Percentiles rank a stretch among this genome's conserved stretches.
phyloP scores from a whole-genome alignment of 2,329 filamentous ascomycete species.

The Cordyceps farinosa region DNA sequence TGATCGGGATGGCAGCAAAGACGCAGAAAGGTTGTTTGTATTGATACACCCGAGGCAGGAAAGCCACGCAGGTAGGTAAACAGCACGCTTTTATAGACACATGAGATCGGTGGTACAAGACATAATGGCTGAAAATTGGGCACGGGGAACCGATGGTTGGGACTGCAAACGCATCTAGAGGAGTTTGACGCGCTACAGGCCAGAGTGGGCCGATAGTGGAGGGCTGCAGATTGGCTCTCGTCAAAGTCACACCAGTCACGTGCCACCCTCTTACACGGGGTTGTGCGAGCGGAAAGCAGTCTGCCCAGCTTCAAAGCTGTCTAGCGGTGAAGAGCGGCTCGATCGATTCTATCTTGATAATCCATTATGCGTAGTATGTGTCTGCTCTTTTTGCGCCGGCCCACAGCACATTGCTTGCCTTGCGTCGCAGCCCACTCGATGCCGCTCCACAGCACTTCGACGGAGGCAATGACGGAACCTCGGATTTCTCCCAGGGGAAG shows the following conservation, averaged over 20 bases:
- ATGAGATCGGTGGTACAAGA: slow-evolving; percentile 11
- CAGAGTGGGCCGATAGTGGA: slow-evolving; percentile 15
- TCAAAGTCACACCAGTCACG: slow-evolving; percentile 4
- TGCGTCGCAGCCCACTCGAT: background rate
- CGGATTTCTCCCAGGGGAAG: background rate
- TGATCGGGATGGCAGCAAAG: background rate
- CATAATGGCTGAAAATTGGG: slow-evolving; percentile 5
- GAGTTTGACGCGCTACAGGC: slow-evolving; percentile 18
- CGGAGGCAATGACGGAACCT: background rate
- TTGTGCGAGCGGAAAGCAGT: background rate
- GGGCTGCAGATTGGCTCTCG: background rate
- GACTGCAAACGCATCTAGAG: slow-evolving; percentile 13
- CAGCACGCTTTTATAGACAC: background rate
- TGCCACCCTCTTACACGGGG: slow-evolving; percentile 7
- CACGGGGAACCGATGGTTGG: background rate
- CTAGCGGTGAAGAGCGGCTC: background rate
- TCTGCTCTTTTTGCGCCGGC: background rate
- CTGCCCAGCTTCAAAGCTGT: background rate
- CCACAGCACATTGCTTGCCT: background rate
- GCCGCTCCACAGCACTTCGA: background rate
- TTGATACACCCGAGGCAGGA: background rate
- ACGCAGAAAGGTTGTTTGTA: background rate
- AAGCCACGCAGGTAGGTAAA: background rate
- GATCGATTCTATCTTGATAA: background rate
- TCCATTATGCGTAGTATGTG: too few relatives aligned